Conservation (phyloP, 2,329 filamentous ascomycete genomes). For the Sporothrix euskadiensis region DNA sequence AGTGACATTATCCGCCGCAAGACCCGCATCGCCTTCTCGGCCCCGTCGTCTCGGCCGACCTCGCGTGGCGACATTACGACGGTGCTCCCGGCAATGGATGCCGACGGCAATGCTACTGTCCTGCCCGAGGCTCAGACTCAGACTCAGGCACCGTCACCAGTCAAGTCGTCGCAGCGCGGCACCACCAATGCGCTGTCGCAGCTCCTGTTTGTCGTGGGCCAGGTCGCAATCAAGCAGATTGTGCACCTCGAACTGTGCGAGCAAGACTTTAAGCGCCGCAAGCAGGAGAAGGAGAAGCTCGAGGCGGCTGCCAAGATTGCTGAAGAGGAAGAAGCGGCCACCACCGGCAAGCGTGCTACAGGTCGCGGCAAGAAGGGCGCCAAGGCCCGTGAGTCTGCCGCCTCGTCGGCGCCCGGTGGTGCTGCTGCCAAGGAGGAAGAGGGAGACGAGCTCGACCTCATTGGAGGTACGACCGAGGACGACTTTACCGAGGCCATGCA, state of each 20-base stretch:
- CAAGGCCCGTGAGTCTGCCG: constrained; percentile 25
- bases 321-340: constrained; percentile 34
- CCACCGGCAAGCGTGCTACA: constrained; percentile 26
- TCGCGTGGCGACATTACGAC: constrained; percentile 46
- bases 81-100: constrained; percentile 35
- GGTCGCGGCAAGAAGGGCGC: constrained; percentile 39
- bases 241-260: constrained; percentile 98
- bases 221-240: constrained; percentile 98
- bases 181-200: constrained; percentile 67
- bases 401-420: constrained; percentile 13
- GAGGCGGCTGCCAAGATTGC: constrained; percentile 49
- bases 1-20: constrained; percentile 87
- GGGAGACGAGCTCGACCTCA: constrained; percentile 89
- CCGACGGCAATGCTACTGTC: constrained; percentile 45
- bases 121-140: constrained; percentile 49
- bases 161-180: constrained; percentile 7
- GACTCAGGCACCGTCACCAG: constrained; percentile 38
- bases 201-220: constrained; percentile 89
- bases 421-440: constrained; percentile 63
- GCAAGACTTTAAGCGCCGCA: constrained; percentile 94
- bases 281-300: constrained; percentile 81
- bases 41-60: constrained; percentile 47
- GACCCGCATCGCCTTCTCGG: constrained; percentile 73
- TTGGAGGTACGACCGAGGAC: constrained; percentile 93
- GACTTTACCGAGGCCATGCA: constrained; percentile 87